A percentile compares a stretch with the other conserved stretches of the same genome.
These are phyloP conservation scores for Prosopis cineraria DNA, from an alignment of 306 rosid species.

Conservation along the genomic window DNA sequence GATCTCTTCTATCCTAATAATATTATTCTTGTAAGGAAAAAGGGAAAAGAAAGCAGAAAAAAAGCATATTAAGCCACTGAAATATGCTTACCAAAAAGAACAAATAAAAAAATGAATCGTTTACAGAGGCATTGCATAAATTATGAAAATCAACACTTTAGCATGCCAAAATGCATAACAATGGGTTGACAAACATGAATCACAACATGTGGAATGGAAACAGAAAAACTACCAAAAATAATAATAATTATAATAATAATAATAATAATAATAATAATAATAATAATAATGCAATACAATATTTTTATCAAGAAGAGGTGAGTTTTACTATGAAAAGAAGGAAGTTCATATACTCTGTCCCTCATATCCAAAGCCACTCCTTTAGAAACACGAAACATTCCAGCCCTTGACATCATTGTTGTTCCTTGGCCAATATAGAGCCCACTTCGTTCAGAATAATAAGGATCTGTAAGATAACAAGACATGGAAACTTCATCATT, in stretches of 20 bases:
- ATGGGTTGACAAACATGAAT: conserved; percentile 2
- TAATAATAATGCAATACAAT: background rate
- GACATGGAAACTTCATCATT: conserved; percentile 30
- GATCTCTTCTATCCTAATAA: background rate
- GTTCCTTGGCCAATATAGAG: conserved; percentile 89
- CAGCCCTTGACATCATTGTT: conserved; percentile 87
- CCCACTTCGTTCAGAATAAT: conserved; percentile 66
- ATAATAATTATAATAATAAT: too few relatives aligned
- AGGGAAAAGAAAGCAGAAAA: background rate
- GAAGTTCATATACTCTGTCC: conserved; percentile 75
- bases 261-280: too few relatives aligned
- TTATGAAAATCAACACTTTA: background rate
- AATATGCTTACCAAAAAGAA: background rate
- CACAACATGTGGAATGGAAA: background rate
- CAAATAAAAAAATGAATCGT: background rate
- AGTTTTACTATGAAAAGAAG: conserved; percentile 80
- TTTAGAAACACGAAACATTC: conserved; percentile 68
- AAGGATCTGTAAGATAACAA: conserved; percentile 63
- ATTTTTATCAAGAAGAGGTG: conserved; percentile 20
- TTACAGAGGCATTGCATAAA: background rate
- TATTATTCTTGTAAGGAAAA: background rate
- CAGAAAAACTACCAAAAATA: conserved; percentile 3
- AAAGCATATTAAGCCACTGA: background rate
- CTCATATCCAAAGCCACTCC: conserved; percentile 90
- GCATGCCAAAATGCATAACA: conserved; percentile 19